A percentile compares a stretch with the other conserved stretches of the same genome.
phyloP scores from a whole-genome alignment of 2,329 filamentous ascomycete species.

The Cladosporium sp. region DNA sequence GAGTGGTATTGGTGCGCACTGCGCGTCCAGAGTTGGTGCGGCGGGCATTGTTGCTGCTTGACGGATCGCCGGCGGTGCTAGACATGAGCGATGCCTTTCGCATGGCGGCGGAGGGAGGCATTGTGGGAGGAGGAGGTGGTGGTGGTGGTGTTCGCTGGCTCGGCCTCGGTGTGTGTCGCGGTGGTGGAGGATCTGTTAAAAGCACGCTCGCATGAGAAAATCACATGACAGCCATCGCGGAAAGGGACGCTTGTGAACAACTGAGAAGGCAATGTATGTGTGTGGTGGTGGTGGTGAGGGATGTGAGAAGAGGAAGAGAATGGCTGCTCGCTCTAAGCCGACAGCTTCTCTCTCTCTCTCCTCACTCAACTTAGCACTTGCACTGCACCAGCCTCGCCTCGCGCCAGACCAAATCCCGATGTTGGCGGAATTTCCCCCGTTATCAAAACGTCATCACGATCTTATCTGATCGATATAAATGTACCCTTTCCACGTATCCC shows the following conservation, averaged over 20 bases:
- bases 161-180: background rate
- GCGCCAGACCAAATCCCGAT: conserved; percentile 13
- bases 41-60: conserved; percentile 23
- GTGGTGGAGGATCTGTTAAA: background rate
- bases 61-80: conserved; percentile 3
- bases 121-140: background rate
- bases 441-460: conserved; percentile 7
- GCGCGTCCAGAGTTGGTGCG: conserved; percentile 46
- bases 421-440: background rate
- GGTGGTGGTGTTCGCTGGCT: conserved; percentile 1
- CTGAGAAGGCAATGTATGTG: background rate
- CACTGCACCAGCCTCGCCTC: background rate
- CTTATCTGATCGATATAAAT: background rate
- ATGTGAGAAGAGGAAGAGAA: conserved; percentile 3
- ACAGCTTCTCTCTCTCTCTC: conserved; percentile 1
- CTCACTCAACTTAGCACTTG: background rate
- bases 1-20: conserved; percentile 47
- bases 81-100: conserved; percentile 20
- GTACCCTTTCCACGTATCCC: background rate
- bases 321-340: conserved; percentile 6
- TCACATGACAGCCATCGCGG: conserved; percentile 10
- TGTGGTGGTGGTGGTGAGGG: background rate
- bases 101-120: conserved; percentile 18
- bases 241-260: conserved; percentile 1
- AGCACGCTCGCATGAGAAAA: conserved; percentile 13